Evolutionary conservation across 2,329 filamentous ascomycete species (phyloP).

Genomic region (Malbranchea zuffiana): DNA sequence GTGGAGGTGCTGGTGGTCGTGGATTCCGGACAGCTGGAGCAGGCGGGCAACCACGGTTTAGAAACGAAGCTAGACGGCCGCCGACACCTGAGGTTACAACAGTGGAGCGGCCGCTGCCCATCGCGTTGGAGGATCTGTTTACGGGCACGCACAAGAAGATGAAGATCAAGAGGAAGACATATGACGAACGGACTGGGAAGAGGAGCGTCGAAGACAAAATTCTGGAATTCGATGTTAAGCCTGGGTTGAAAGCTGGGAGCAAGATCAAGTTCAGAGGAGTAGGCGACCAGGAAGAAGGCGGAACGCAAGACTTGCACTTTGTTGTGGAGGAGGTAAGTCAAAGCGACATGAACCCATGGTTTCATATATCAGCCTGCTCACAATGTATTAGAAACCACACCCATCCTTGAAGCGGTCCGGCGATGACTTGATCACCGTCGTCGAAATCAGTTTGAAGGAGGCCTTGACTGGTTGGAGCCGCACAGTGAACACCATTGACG

Average conservation of each 20-base stretch:
- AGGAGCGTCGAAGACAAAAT: conserved; percentile 79
- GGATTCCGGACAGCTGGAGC: conserved; percentile 14
- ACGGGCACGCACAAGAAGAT: conserved; percentile 88
- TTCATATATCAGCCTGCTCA: background rate
- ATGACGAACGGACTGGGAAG: conserved; percentile 69
- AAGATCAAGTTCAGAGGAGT: conserved; percentile 98
- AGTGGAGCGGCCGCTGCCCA: conserved; percentile 68
- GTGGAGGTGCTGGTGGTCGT: conserved; percentile 31
- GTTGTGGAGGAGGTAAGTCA: conserved; percentile 80
- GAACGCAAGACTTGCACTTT: conserved; percentile 90
- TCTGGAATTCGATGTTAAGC: conserved; percentile 88
- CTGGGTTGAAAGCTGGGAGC: conserved; percentile 87
- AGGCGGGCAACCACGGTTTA: conserved; percentile 16
- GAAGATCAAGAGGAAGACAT: conserved; percentile 95
- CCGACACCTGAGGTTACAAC: conserved; percentile 77
- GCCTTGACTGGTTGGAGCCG: conserved; percentile 87
- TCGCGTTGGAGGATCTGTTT: conserved; percentile 82
- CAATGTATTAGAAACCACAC: conserved; percentile 82
- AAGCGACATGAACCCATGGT: no score
- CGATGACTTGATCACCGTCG: conserved; percentile 68
- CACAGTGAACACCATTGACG: conserved; percentile 88
- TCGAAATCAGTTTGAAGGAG: conserved; percentile 83
- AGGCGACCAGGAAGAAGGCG: conserved; percentile 94
- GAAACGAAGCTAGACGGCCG: conserved; percentile 22
- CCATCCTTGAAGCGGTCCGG: conserved; percentile 74